Base-by-base conservation (phyloP, 495 filamentous ascomycete species). In the Penicillium chermesinum region DNA sequence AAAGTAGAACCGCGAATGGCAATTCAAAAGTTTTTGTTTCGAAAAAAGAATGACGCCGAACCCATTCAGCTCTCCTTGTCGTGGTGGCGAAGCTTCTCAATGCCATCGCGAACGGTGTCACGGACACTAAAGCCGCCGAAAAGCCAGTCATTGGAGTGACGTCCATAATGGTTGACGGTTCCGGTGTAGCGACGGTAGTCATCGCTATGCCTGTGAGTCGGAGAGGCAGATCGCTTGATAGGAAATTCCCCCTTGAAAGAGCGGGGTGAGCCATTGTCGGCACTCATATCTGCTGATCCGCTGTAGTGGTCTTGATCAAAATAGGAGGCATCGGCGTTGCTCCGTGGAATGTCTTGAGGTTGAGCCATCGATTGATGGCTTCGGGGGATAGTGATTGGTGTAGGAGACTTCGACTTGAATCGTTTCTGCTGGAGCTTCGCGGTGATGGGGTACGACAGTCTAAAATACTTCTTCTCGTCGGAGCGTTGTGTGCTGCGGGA, bases 111-210 rank as follows among this genome's bases (percentile, higher is more conserved):
- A 22, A 75, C 64, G 0, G 72, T 72, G 8, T 72, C 71, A 1
- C 70, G 65, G 14, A 75, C 57, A 55, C 72, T 75, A 57, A 75
- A 73, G 7, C 72, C 72, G 4, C 69, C 69, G 32, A 75, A 75
- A 1, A 75, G 61, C 72, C 72, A 75, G 46, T 75, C 71, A 42
- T 75, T 75, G 1, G 71, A 71, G 57, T 75, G 71, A 4, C 72
- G 65, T n/a, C 72, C 72, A 35, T 54, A 74, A 43, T 75, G 70
- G 33, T 68, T 69, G 34, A 74, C 53, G 1, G 70, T 74, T 12
- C 64, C 64, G 39, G 54, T 66, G 48, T 69, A 72, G 48, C 69
- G 66, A 18, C 66, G 67, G 48, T 72, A 65, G 46, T 69, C 64
- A 15, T 65, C 62, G 47, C 59, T 66, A 38, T 48, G 62, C 22